Evolutionary conservation across 192 early-diverging fungal genomes (phyloP), one percentile per base, ranked within the genome.

Genomic region (Allomyces javanicus): DNA sequence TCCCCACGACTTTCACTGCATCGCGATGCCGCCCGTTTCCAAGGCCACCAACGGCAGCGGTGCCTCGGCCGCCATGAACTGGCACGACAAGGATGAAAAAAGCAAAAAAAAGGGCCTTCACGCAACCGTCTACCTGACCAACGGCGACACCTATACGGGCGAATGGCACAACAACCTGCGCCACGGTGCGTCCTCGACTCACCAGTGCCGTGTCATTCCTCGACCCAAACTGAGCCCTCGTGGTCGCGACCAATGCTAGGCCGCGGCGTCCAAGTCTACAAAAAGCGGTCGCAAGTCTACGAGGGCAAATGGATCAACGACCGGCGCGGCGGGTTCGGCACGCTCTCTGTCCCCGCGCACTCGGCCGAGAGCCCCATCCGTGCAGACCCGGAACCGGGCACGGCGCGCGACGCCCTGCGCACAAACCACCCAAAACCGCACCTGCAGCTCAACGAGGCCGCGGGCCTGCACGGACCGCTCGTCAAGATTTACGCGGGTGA

Each of bases 121-220:
- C 40, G 77, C 79, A 3, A 81, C 77, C 12, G 78, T 84, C 10
- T 81, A 78, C 69, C 72, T 84, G 67, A 77, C 70, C 43, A 84
- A 84, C 62, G 79, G 79, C 12, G 83, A 84, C 63, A 70, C 70
- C 44, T 84, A 83, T 63, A 66, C 83, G 10, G 83, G 83, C 45
- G 81, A 84, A 44, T 84, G 83, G 83, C 79, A 80, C 45, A 72
- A 74, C 45, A 77, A 81, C 62, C 72, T 81, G 61, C 81, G 83
- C 82, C 58, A 23, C 21, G 23, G 25, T 65, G n/a, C 66, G 19
- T 62, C 10, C 21, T 10, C 4, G 22, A 0, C 1, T 25, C 26
- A 14, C 19, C 21, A 40, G 3, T 11, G 65, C n/a, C 64, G 4
- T 10, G 33, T 40, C 33, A 7, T 9, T 9, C 33, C 33, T 40